phyloP scores from a whole-genome alignment of 2,329 filamentous ascomycete species.

The Aureobasidium sp. region DNA sequence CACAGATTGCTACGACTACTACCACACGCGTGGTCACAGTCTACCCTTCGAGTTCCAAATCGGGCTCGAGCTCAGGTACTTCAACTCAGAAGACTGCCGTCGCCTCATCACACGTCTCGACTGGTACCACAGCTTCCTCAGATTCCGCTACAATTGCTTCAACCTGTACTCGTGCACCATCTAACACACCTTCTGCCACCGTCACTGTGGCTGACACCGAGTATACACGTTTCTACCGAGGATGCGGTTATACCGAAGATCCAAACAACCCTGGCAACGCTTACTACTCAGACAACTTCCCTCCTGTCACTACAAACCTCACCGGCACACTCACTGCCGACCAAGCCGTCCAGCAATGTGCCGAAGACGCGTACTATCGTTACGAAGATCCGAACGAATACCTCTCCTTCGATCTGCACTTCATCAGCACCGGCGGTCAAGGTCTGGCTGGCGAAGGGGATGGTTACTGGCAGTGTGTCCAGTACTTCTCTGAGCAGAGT shows the following conservation, averaged over 20 bases:
- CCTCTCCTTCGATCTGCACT: slow-evolving; percentile 11
- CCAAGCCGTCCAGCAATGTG: background rate
- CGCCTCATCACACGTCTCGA: background rate
- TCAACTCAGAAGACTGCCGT: background rate
- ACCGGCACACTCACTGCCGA: background rate
- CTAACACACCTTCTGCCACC: background rate
- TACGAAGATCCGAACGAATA: slow-evolving; percentile 3
- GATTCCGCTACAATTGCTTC: background rate
- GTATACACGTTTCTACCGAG: slow-evolving; percentile 9
- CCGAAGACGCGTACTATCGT: slow-evolving; percentile 1
- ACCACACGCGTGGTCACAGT: background rate
- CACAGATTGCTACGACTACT: background rate
- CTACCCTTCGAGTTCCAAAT: background rate
- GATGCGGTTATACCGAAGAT: slow-evolving; percentile 6
- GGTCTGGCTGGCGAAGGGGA: background rate
- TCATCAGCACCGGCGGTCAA: background rate
- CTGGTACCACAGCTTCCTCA: background rate
- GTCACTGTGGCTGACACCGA: background rate
- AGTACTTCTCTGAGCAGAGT: slow-evolving; percentile 12
- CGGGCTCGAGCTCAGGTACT: background rate
- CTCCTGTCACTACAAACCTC: background rate
- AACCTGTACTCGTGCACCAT: background rate
- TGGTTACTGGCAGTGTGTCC: slow-evolving; percentile 3
- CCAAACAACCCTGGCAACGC: slow-evolving; percentile 6
- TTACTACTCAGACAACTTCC: slow-evolving; percentile 11